Conservation (phyloP, 2,329 filamentous ascomycete genomes). For the Boeremia lycopersici region DNA sequence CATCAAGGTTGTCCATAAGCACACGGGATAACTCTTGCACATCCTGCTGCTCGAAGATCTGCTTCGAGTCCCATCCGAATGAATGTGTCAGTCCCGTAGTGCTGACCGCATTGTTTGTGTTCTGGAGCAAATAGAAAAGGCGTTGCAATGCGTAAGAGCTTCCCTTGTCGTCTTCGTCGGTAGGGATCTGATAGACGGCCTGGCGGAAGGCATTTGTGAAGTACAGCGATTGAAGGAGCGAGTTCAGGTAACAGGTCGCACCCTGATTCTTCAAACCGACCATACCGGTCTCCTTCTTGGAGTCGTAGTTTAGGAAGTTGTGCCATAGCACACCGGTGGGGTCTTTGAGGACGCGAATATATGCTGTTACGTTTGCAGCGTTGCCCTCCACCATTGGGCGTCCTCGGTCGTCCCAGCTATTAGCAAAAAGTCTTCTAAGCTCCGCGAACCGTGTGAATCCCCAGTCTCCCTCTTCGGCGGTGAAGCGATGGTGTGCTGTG, state of each 20-base stretch:
- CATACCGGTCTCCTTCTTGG: constrained; percentile 98
- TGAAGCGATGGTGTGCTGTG: constrained; percentile 92
- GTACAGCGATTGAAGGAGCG: constrained; percentile 54
- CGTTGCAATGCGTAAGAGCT: constrained; percentile 93
- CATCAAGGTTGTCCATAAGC: constrained; percentile 95
- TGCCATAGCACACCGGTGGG: constrained; percentile 90
- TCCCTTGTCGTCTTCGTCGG: constrained; percentile 78
- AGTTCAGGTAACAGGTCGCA: constrained; percentile 66
- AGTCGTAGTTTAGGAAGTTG: constrained; percentile 93
- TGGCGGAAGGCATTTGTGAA: constrained; percentile 86
- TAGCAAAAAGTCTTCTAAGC: constrained; percentile 80
- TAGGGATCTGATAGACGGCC: constrained; percentile 97
- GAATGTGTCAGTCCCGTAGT: constrained; percentile 95
- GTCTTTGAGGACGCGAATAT: constrained; percentile 81
- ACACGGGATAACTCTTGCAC: constrained; percentile 96
- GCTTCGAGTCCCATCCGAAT: constrained; percentile 96
- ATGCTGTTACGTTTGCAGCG: constrained; percentile 78
- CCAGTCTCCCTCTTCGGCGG: constrained; percentile 96
- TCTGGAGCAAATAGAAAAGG: constrained; percentile 93
- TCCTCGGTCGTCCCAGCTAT: constrained; percentile 71
- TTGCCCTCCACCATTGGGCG: constrained; percentile 80
- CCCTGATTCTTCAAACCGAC: constrained; percentile 97
- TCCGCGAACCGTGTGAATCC: constrained; percentile 97
- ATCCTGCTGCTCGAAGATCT: constrained; percentile 98
- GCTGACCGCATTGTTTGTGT: constrained; percentile 78